Evolutionary conservation across 306 rosid genomes (phyloP).

Genomic region (Prunus mira): DNA sequence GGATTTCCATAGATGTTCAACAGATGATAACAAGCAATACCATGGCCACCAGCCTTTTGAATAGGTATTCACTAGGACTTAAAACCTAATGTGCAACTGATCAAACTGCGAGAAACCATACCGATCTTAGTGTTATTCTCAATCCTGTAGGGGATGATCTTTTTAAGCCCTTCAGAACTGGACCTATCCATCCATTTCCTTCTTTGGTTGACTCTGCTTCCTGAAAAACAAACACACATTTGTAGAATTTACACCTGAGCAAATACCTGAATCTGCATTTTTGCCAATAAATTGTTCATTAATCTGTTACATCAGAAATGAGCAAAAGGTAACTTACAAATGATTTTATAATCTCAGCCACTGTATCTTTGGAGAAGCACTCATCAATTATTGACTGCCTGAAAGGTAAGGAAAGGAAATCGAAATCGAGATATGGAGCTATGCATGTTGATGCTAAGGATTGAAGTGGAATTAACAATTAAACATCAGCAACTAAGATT

Average conservation of each 20-base stretch:
- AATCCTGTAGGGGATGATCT: slow-evolving; percentile 85
- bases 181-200: slow-evolving; percentile 74
- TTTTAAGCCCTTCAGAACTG: slow-evolving; percentile 68
- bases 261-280: not conserved
- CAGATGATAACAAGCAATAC: too few species aligned
- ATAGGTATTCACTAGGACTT: not conserved
- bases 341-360: slow-evolving; percentile 71
- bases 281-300: not conserved
- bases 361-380: slow-evolving; percentile 78
- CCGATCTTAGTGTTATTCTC: slow-evolving; percentile 77
- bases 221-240: slow-evolving; percentile 32
- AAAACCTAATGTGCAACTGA: slow-evolving; percentile 5
- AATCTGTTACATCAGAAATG: not conserved
- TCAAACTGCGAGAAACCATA: slow-evolving; percentile 25
- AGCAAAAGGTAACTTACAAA: slow-evolving; percentile 44
- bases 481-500: slow-evolving; percentile 10
- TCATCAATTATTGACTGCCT: slow-evolving; percentile 67
- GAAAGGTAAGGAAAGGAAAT: slow-evolving; percentile 34
- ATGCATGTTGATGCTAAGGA: not conserved
- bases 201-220: slow-evolving; percentile 69
- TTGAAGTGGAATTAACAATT: slow-evolving; percentile 8
- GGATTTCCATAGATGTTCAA: not conserved
- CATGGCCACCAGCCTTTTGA: too few species aligned
- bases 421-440: not conserved
- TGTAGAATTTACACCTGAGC: not conserved